Evolutionary conservation across 805 yeast genomes (phyloP), one percentile per base, ranked within the genome.

Genomic region (Candida corydali): DNA sequence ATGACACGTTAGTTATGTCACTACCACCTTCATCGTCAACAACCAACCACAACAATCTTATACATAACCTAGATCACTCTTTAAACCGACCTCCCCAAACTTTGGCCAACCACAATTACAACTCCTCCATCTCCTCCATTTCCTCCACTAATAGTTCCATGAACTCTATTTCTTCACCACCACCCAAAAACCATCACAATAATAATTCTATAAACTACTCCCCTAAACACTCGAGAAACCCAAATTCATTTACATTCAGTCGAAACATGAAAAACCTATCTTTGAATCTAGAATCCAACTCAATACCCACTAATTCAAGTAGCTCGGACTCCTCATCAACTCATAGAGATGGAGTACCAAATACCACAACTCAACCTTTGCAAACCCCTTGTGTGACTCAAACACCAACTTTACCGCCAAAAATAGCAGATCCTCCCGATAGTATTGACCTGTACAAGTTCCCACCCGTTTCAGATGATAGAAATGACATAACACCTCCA

Each of bases 221-320:
- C 11, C 69, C 71, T 4, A 57, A 60, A 36, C 69, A 62, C 36
- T 47, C 60, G n/a, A 51, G 60, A 23, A 54, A 56, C 36, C 55
- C 60, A 8, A 50, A 54, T 31, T 46, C 56, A 25, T 50, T 57
- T 23, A 46, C 52, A 26, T 44, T 56, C 30, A 61, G 57, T 36
- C 46, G 67, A 39, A 65, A 64, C 45, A 62, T 60, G 59, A 65
- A 66, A 50, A 59, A 59, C 36, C 46, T 67, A 29, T 57, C 60
- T 39, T 53, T 66, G 32, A 59, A 63, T 40, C 43, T 59, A 17
- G 44, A 37, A 7, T 37, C 29, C 22, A 15, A 39, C 15, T 24
- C 26, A 24, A 11, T 4, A 6, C 26, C 5, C 9, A 16, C 14
- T 20, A 7, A 20, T 19, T 36, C 39, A 11, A 29, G 28, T 14